phyloP scores from a whole-genome alignment of 1,284 basidiomycete species.

The Xanthoconium separans region DNA sequence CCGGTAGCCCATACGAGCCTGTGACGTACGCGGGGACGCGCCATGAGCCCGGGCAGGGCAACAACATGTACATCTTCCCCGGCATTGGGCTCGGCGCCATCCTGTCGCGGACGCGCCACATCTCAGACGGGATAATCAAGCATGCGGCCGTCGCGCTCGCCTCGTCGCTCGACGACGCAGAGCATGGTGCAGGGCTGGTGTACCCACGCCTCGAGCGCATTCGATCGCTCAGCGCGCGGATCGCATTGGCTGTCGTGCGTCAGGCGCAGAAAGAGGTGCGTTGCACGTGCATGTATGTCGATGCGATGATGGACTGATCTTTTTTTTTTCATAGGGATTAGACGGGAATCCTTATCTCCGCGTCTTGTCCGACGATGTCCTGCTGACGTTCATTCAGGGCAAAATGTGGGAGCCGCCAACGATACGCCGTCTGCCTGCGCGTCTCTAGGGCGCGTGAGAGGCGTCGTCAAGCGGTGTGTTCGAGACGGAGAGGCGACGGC shows the following conservation, averaged over 20 bases:
- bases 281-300: not conserved
- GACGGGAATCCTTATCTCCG: slow-evolving; percentile 48
- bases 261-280: slow-evolving; percentile 63
- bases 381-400: slow-evolving; percentile 49
- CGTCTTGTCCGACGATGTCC: slow-evolving; percentile 45
- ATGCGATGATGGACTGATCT: not conserved
- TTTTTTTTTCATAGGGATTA: slow-evolving; percentile 35
- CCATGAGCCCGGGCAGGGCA: slow-evolving; percentile 77
- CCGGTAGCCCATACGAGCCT: slow-evolving; percentile 75
- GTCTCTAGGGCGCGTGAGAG: slow-evolving; percentile 7
- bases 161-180: slow-evolving; percentile 60
- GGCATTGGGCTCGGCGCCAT: slow-evolving; percentile 70
- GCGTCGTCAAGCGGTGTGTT: not conserved
- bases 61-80: slow-evolving; percentile 75
- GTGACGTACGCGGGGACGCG: slow-evolving; percentile 49
- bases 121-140: slow-evolving; percentile 66
- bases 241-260: slow-evolving; percentile 62
- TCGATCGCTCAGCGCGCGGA: slow-evolving; percentile 62
- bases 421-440: slow-evolving; percentile 10
- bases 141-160: slow-evolving; percentile 61
- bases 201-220: slow-evolving; percentile 69
- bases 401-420: slow-evolving; percentile 58
- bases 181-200: slow-evolving; percentile 52
- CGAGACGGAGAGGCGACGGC: not conserved
- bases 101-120: slow-evolving; percentile 54